Conservation (phyloP, 108 stramenopile species). For the Mayamaea pseudoterrestris region DNA sequence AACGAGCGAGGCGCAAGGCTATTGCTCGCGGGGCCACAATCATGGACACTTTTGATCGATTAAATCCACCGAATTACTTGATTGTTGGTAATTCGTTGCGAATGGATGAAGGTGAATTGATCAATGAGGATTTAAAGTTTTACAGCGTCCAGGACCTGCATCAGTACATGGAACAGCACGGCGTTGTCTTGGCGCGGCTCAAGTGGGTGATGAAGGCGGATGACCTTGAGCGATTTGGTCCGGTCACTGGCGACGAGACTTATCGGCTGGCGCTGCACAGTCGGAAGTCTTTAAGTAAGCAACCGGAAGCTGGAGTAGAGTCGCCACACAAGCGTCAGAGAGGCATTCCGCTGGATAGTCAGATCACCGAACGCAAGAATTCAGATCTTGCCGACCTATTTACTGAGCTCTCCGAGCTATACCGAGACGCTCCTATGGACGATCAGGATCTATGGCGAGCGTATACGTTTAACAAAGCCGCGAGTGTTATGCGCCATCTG, state of each 20-base stretch:
- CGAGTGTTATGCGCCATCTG: slow-evolving; percentile 20
- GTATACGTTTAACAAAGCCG: slow-evolving; percentile 5
- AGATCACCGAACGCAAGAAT: not conserved
- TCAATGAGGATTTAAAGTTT: not conserved
- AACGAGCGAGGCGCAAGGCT: no score
- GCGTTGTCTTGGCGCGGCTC: not conserved
- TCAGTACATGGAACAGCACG: not conserved
- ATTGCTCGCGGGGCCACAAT: no score
- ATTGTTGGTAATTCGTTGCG: slow-evolving; percentile 1
- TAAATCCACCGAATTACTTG: not conserved
- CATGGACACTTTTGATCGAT: not conserved
- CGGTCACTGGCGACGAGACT: not conserved
- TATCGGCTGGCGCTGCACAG: not conserved
- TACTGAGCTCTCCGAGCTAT: slow-evolving; percentile 1
- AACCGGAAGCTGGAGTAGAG: not conserved
- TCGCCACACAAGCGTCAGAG: not conserved
- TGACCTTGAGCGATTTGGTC: not conserved
- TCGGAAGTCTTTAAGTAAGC: not conserved
- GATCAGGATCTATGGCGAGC: slow-evolving; percentile 3
- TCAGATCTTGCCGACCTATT: not conserved
- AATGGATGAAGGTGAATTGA: not conserved
- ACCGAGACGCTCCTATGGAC: slow-evolving; percentile 4
- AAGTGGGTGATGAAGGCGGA: not conserved
- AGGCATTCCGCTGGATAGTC: not conserved
- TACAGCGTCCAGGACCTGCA: not conserved